Evolutionary conservation across 306 rosid genomes (phyloP), one percentile per base, ranked within the genome.

Genomic region (Mucuna pruriens): DNA sequence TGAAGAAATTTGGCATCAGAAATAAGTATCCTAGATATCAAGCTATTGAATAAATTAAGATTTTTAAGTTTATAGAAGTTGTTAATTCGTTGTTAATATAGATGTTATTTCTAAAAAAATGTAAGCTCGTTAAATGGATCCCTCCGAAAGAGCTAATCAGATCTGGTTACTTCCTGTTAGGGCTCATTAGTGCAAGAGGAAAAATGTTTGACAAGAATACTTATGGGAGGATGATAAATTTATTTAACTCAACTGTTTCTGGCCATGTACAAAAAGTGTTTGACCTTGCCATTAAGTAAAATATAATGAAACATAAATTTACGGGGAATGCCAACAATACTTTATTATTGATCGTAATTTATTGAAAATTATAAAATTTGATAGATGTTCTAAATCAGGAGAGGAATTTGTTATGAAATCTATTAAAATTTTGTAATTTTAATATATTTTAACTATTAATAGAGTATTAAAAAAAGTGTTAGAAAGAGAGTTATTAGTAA

Each of bases 11-110:
- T 77, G 81, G 46, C 49, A 31, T 74, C 65, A 39, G 79, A 68
- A 85, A 78, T 86, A 78, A 83, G 75, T 15, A 39, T 82, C n/a
- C 68, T 70, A 62, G 72, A 36, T 82, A 68, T 52, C 65, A 67
- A 26, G 49, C 66, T 67, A 19, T 45, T 57, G 81, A 82, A 85
- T 78, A 82, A 82, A 78, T 52, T 45, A 74, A 72, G 75, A 73
- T 82, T 67, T 77, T 86, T 73, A 66, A 58, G 44, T 73, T 77
- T 15, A 65, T 81, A 58, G 16, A 69, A 67, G 70, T 71, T 40
- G 75, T 70, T 44, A 61, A 34, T 39, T 19, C 60, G 25, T 54
- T 13, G 22, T 34, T 25, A 12, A 42, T 79, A 36, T 76, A 63
- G 58, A 55, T 44, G 36, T 26, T 25, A 54, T 19, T 19, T 49